Conservation (phyloP, 805 yeast genomes). For the Candida awuae region DNA sequence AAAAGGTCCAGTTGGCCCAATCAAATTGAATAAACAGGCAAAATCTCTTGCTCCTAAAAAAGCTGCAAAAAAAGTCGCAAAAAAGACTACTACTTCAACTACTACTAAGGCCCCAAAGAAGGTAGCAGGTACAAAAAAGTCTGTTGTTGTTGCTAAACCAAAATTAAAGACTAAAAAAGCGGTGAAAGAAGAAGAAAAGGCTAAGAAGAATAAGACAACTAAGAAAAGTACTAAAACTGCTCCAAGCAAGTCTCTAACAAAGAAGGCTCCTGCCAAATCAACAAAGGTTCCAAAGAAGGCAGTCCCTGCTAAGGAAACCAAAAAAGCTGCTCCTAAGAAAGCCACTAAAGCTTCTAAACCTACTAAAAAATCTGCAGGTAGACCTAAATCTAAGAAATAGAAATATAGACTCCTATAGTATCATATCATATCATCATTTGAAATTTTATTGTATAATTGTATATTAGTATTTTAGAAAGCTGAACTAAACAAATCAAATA, state of each 20-base stretch:
- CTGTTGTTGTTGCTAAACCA: conserved; percentile 25
- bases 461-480: neutral
- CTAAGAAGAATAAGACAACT: neutral
- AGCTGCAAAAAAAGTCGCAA: conserved; percentile 23
- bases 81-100: conserved; percentile 1
- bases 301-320: neutral
- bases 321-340: neutral
- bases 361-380: conserved; percentile 1
- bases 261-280: conserved; percentile 10
- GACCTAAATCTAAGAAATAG: too few species aligned
- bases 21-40: conserved; percentile 50
- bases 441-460: neutral
- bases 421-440: too few species aligned
- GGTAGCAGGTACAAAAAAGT: conserved; percentile 25
- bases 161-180: conserved; percentile 24
- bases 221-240: neutral
- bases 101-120: conserved; percentile 25
- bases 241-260: neutral
- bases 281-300: conserved; percentile 19
- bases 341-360: neutral
- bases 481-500: neutral
- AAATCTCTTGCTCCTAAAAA: conserved; percentile 18
- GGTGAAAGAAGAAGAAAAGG: conserved; percentile 23
- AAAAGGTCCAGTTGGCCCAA: conserved; percentile 85
- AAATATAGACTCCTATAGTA: too few species aligned